Conservation (phyloP, 345 rosid genomes). For the Conringia planisiliqua region DNA sequence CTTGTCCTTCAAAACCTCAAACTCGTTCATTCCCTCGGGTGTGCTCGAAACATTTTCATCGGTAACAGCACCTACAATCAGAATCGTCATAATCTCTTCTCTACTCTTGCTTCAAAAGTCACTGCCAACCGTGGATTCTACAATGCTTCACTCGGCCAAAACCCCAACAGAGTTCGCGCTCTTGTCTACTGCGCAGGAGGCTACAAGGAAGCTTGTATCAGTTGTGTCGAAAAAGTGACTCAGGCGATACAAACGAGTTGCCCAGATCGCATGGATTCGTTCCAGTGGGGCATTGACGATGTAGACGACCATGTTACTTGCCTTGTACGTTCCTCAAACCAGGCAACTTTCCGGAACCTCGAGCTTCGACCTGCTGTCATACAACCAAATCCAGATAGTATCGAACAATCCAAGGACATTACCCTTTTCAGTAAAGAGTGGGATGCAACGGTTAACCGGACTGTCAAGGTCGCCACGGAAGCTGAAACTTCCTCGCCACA, state of each 20-base stretch:
- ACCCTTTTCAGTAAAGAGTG: neutral
- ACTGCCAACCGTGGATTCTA: neutral
- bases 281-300: neutral
- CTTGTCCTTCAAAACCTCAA: neutral
- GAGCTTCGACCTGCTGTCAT: neutral
- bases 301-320: neutral
- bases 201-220: neutral
- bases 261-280: neutral
- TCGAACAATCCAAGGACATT: neutral
- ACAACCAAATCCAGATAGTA: neutral
- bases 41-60: neutral
- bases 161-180: neutral
- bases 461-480: neutral
- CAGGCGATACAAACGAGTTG: neutral
- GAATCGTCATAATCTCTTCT: neutral
- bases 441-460: neutral
- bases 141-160: neutral
- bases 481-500: neutral
- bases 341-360: neutral
- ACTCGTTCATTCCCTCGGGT: neutral
- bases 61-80: neutral
- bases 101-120: neutral
- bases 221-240: neutral
- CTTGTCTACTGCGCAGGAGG: conserved; percentile 1
- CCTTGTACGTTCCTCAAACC: conserved; percentile 8